A percentile compares a stretch with the other conserved stretches of the same genome.
Evolutionary conservation across 352 stramenopile species (phyloP).

Genomic region (Phytophthora tentaculata): DNA sequence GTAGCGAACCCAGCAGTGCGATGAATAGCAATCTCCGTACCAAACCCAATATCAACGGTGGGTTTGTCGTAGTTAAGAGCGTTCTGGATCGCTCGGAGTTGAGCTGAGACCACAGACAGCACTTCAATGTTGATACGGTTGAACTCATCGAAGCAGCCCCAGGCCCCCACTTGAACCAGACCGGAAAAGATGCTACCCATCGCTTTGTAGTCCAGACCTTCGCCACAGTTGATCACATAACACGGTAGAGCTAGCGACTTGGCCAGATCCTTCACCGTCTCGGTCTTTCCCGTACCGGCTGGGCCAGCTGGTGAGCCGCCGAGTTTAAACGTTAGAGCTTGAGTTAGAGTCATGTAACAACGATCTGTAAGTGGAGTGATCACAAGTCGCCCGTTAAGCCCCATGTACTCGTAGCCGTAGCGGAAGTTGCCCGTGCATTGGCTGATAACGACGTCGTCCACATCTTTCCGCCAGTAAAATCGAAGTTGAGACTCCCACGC

Average conservation of each 20-base stretch:
- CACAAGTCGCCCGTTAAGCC: slow-evolving; percentile 90
- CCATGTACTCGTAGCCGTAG: slow-evolving; percentile 96
- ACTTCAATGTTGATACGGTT: slow-evolving; percentile 91
- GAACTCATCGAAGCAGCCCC: slow-evolving; percentile 90
- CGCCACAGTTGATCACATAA: slow-evolving; percentile 93
- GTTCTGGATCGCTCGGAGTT: slow-evolving; percentile 93
- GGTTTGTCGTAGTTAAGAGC: slow-evolving; percentile 92
- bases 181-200: slow-evolving; percentile 92
- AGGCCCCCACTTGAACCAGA: slow-evolving; percentile 88
- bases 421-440: slow-evolving; percentile 93
- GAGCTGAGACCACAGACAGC: slow-evolving; percentile 84
- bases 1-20: slow-evolving; percentile 93
- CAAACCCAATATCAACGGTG: slow-evolving; percentile 92
- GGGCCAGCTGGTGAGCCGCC: slow-evolving; percentile 90
- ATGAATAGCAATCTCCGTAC: slow-evolving; percentile 91
- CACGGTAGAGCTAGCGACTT: slow-evolving; percentile 93
- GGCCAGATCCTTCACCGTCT: slow-evolving; percentile 94
- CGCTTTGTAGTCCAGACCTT: slow-evolving; percentile 93
- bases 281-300: slow-evolving; percentile 92
- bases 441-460: slow-evolving; percentile 90
- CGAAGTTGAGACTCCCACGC: slow-evolving; percentile 90
- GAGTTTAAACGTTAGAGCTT: slow-evolving; percentile 93
- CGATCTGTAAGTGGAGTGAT: slow-evolving; percentile 94
- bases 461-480: slow-evolving; percentile 93
- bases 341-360: slow-evolving; percentile 95